phyloP scores from a whole-genome alignment of 106 monocot genomes.

The Dendrobium catenatum region DNA sequence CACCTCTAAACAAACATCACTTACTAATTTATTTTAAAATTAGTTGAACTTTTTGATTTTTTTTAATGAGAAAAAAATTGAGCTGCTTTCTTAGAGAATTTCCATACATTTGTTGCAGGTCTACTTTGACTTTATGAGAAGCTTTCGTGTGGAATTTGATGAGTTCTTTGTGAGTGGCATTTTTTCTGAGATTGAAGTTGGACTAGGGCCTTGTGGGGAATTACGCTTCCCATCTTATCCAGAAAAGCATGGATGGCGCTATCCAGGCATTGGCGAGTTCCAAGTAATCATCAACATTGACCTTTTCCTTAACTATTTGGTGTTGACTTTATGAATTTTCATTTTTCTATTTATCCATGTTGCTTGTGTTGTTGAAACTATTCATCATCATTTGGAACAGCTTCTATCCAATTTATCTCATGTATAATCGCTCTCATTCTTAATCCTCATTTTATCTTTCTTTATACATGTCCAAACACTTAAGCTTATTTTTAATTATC shows the following conservation, averaged over 20 bases:
- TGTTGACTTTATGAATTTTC: background rate
- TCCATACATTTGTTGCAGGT: slow-evolving; percentile 34
- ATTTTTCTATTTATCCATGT: background rate
- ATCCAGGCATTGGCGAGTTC: slow-evolving; percentile 94
- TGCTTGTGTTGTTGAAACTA: background rate
- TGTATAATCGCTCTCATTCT: no score
- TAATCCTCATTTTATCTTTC: no score
- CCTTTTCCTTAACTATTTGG: background rate
- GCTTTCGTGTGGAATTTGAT: slow-evolving; percentile 81
- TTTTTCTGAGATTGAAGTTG: slow-evolving; percentile 82
- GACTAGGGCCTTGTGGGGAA: slow-evolving; percentile 91
- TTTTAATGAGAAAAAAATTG: background rate
- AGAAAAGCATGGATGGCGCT: slow-evolving; percentile 83
- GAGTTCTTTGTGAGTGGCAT: slow-evolving; percentile 83
- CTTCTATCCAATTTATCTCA: background rate
- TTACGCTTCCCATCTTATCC: slow-evolving; percentile 89
- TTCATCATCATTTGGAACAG: background rate
- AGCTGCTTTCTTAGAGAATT: background rate
- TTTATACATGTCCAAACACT: no score
- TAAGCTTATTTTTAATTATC: no score
- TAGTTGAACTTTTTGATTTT: background rate
- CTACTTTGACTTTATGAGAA: slow-evolving; percentile 97
- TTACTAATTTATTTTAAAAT: background rate
- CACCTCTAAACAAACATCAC: background rate
- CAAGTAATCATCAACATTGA: slow-evolving; percentile 38